A percentile compares a stretch with the other conserved stretches of the same genome.
Conservation (phyloP, 148 eudicot genomes). For the Diospyros lotus region DNA sequence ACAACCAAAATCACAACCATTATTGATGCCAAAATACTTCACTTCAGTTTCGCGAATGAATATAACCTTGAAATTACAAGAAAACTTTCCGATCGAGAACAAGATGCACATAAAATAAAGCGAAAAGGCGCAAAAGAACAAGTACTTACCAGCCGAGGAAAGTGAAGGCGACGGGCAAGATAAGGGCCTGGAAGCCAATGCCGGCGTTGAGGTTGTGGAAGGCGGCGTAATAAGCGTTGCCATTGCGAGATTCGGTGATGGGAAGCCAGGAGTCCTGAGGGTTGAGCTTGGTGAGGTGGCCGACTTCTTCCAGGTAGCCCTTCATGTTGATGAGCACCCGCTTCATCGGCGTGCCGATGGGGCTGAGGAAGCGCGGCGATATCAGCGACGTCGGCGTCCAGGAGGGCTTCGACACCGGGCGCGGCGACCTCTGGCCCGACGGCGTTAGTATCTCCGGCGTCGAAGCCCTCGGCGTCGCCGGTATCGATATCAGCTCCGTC, state of each 20-base stretch:
- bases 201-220: constrained; percentile 96
- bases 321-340: constrained; percentile 82
- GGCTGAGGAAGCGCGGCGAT: constrained; percentile 84
- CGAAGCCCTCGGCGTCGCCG: constrained; percentile 75
- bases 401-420: constrained; percentile 34
- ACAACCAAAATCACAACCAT: neutral
- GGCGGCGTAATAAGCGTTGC: constrained; percentile 91
- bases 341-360: constrained; percentile 95
- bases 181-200: constrained; percentile 83
- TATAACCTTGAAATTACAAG: too few relatives aligned
- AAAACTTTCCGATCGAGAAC: too few relatives aligned
- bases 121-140: neutral
- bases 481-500: constrained; percentile 81
- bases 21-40: neutral
- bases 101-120: too few relatives aligned
- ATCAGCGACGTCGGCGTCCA: constrained; percentile 90
- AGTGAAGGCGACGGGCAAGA: constrained; percentile 92
- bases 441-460: constrained; percentile 89
- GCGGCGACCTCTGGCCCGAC: constrained; percentile 65
- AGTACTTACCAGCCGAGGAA: constrained; percentile 80
- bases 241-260: constrained; percentile 85
- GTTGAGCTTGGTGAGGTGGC: constrained; percentile 85
- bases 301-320: constrained; percentile 81
- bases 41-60: too few relatives aligned
- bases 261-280: constrained; percentile 99